phyloP scores from a whole-genome alignment of 352 stramenopile genomes.

The Phytophthora cryptogea region DNA sequence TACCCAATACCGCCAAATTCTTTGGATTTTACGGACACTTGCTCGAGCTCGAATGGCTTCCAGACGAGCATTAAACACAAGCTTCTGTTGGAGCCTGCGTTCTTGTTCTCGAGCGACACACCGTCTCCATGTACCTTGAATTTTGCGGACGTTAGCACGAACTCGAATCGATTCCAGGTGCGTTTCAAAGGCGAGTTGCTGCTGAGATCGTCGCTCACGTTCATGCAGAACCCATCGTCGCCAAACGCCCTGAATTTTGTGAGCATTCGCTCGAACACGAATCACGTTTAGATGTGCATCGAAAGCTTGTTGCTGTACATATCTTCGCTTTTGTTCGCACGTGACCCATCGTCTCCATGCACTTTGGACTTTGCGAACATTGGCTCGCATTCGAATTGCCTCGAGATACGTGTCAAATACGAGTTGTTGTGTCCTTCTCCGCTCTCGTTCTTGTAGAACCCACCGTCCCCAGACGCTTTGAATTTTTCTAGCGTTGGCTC shows the following conservation, averaged over 20 bases:
- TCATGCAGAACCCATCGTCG: slow-evolving; percentile 4
- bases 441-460: slow-evolving; percentile 6
- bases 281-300: slow-evolving; percentile 13
- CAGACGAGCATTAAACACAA: slow-evolving; percentile 3
- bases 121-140: slow-evolving; percentile 9
- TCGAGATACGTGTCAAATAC: slow-evolving; percentile 5
- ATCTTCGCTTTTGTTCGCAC: not conserved
- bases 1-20: slow-evolving; percentile 23
- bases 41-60: slow-evolving; percentile 8
- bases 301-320: slow-evolving; percentile 4
- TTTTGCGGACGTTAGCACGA: slow-evolving; percentile 9
- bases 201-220: slow-evolving; percentile 4
- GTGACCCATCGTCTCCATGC: slow-evolving; percentile 15
- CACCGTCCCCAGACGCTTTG: slow-evolving; percentile 27
- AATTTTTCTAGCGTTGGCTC: slow-evolving; percentile 13
- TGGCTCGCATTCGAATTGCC: slow-evolving; percentile 3
- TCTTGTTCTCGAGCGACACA: slow-evolving; percentile 2
- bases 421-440: not conserved
- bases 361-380: slow-evolving; percentile 11
- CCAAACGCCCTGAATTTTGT: slow-evolving; percentile 29
- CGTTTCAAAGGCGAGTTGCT: slow-evolving; percentile 7
- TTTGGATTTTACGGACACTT: slow-evolving; percentile 30
- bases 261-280: slow-evolving; percentile 3
- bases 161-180: slow-evolving; percentile 5
- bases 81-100: slow-evolving; percentile 6